phyloP scores from a whole-genome alignment of 1,139 yeast species.

The Nematodospora anomalae region DNA sequence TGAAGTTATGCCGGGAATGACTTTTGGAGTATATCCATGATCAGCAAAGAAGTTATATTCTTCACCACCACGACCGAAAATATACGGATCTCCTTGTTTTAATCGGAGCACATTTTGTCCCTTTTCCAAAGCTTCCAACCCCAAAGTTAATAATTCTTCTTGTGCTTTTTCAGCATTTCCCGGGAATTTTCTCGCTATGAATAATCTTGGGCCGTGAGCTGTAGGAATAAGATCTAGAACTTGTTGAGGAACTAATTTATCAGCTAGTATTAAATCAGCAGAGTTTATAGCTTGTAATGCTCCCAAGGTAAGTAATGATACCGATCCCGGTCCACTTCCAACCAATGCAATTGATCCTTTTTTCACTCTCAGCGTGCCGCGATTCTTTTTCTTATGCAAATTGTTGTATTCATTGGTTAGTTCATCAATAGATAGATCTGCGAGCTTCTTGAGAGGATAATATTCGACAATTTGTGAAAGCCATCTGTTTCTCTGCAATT shows the following conservation, averaged over 20 bases:
- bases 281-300: conserved; percentile 78
- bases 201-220: conserved; percentile 56
- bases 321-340: conserved; percentile 95
- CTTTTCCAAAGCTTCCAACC: conserved; percentile 58
- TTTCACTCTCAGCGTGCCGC: conserved; percentile 1
- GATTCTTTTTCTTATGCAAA: conserved; percentile 1
- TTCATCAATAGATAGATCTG: conserved; percentile 56
- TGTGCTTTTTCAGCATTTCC: conserved; percentile 97
- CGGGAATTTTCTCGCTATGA: conserved; percentile 91
- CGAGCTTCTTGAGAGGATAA: conserved; percentile 71
- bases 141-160: conserved; percentile 71
- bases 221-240: conserved; percentile 80
- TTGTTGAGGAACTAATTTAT: conserved; percentile 87
- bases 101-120: conserved; percentile 84
- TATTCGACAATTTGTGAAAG: conserved; percentile 88
- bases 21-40: conserved; percentile 70
- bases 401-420: conserved; percentile 42
- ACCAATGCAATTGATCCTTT: conserved; percentile 71
- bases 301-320: conserved; percentile 77
- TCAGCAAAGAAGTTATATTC: conserved; percentile 68
- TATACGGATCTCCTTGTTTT: conserved; percentile 97
- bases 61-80: conserved; percentile 97
- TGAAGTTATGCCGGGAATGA: conserved; percentile 87
- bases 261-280: conserved; percentile 87
- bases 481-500: conserved; percentile 74